Conservation (phyloP, 805 yeast genomes). For the Pichia exigua region DNA sequence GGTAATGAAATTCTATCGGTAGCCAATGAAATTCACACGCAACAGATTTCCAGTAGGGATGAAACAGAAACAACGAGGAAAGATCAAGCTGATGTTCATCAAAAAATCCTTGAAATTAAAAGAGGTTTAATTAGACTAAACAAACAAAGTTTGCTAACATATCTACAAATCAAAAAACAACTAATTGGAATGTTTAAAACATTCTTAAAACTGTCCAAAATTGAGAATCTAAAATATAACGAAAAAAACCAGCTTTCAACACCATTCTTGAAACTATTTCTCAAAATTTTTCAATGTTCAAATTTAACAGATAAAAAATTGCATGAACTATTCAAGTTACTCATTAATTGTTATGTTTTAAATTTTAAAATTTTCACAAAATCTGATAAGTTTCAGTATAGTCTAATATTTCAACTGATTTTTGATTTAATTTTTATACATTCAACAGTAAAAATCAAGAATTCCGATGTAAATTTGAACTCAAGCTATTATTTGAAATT, state of each 20-base stretch:
- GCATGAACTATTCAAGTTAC: slow-evolving; percentile 7
- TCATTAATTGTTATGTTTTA: slow-evolving; percentile 10
- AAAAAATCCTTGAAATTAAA: neutral
- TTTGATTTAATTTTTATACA: slow-evolving; percentile 9
- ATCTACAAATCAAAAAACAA: neutral
- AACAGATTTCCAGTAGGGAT: neutral
- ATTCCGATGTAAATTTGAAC: neutral
- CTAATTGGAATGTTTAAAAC: neutral
- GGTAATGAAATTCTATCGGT: neutral
- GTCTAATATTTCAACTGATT: slow-evolving; percentile 6
- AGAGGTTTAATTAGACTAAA: neutral
- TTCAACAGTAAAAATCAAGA: neutral
- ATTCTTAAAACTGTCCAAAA: neutral
- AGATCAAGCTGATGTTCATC: neutral
- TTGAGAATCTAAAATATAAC: neutral
- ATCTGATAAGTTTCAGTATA: slow-evolving; percentile 2
- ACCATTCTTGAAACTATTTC: neutral
- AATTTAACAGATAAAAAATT: neutral
- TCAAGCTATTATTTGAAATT: slow-evolving; percentile 3
- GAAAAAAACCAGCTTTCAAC: slow-evolving; percentile 1
- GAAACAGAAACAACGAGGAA: neutral
- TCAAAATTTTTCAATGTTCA: neutral
- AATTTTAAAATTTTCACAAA: slow-evolving; percentile 9
- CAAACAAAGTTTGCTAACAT: neutral
- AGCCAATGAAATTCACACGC: neutral